These are phyloP conservation scores for Pseudocercospora musae DNA, from an alignment of 2,329 filamentous ascomycete genomes.

Conservation along the genomic window DNA sequence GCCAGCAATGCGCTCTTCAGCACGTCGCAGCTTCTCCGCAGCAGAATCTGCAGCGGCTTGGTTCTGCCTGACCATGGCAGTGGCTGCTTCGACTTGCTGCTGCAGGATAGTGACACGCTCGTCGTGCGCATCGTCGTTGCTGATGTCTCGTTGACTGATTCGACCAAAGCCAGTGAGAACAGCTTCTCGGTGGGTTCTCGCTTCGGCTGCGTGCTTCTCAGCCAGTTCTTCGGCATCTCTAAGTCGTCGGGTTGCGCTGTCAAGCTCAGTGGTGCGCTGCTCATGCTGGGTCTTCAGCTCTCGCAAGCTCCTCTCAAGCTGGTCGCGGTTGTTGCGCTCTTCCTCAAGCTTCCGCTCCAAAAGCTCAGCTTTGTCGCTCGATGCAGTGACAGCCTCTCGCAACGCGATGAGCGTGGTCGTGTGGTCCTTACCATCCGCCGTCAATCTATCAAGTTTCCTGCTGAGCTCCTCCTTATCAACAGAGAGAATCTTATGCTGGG, in stretches of 20 bases:
- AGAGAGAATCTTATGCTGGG: slow-evolving; percentile 69
- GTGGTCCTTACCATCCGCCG: slow-evolving; percentile 67
- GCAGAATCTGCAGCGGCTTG: slow-evolving; percentile 83
- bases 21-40: slow-evolving; percentile 82
- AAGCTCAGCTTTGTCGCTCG: slow-evolving; percentile 69
- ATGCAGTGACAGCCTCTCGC: slow-evolving; percentile 73
- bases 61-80: slow-evolving; percentile 78
- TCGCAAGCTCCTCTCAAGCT: slow-evolving; percentile 70
- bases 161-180: slow-evolving; percentile 80
- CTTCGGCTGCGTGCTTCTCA: slow-evolving; percentile 83
- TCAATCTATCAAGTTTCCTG: slow-evolving; percentile 63
- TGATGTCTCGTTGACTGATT: slow-evolving; percentile 56
- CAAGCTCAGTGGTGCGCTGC: slow-evolving; percentile 71
- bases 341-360: slow-evolving; percentile 80
- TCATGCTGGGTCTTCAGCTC: slow-evolving; percentile 82
- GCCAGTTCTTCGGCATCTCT: slow-evolving; percentile 84
- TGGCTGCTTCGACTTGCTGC: slow-evolving; percentile 74
- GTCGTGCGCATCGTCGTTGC: slow-evolving; percentile 50
- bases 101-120: slow-evolving; percentile 73
- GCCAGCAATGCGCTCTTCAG: slow-evolving; percentile 94
- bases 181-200: slow-evolving; percentile 76
- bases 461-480: slow-evolving; percentile 82
- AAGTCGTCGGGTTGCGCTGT: slow-evolving; percentile 68
- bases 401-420: slow-evolving; percentile 69
- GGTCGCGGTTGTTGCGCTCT: slow-evolving; percentile 72